A percentile compares a stretch with the other conserved stretches of the same genome.
Evolutionary conservation across 495 filamentous ascomycete genomes (phyloP).

Genomic region (Tuber melanosporum): DNA sequence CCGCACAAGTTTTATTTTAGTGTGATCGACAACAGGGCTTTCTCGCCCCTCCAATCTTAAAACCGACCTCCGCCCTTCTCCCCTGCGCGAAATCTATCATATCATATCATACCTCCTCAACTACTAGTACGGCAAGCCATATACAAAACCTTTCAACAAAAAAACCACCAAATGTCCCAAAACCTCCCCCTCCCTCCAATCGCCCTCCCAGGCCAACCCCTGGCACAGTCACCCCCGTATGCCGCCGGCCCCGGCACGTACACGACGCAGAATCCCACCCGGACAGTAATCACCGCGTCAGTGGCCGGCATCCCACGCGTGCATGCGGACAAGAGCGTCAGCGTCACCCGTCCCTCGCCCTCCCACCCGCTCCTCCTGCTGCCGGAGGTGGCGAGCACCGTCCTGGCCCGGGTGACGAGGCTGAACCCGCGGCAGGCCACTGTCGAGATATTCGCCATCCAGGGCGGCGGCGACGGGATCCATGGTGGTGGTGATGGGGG

Average conservation of each 20-base stretch:
- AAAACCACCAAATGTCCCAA: constrained; percentile 12
- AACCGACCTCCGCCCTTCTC: too few relatives aligned
- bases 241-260: constrained; percentile 64
- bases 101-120: too few relatives aligned
- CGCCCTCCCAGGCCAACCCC: constrained; percentile 66
- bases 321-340: not conserved
- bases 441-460: constrained; percentile 72
- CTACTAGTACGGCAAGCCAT: too few relatives aligned
- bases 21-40: too few relatives aligned
- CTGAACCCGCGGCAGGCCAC: constrained; percentile 76
- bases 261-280: not conserved
- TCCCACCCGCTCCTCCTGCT: constrained; percentile 43
- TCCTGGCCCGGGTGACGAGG: constrained; percentile 77
- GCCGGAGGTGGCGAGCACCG: constrained; percentile 68
- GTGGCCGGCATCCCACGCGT: constrained; percentile 3
- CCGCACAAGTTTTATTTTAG: too few relatives aligned
- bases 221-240: constrained; percentile 61
- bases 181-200: constrained; percentile 23
- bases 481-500: constrained; percentile 40
- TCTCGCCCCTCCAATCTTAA: too few relatives aligned
- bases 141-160: not conserved
- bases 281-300: not conserved
- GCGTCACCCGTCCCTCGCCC: constrained; percentile 61
- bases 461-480: not conserved
- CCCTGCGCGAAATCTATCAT: too few relatives aligned